phyloP scores from a whole-genome alignment of 768 basidiomycete species.

The Podaxis sp. region DNA sequence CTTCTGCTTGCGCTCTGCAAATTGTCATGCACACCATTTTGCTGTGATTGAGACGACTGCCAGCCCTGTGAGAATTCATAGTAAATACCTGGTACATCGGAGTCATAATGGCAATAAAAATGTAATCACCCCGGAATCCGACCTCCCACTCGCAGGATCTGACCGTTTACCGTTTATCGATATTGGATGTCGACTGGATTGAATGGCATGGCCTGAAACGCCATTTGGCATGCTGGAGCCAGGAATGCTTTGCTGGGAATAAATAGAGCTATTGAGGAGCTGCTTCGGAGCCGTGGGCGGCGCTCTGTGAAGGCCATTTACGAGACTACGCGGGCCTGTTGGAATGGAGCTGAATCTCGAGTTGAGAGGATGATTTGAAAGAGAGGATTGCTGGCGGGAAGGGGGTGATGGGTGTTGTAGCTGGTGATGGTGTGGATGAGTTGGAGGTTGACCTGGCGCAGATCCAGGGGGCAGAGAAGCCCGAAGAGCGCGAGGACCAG shows the following conservation, averaged over 20 bases:
- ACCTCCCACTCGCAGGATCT: conserved; percentile 16
- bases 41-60: conserved; percentile 24
- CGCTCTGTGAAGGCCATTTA: conserved; percentile 30
- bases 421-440: conserved; percentile 27
- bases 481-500: conserved; percentile 66
- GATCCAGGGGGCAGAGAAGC: conserved; percentile 38
- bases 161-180: conserved; percentile 35
- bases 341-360: conserved; percentile 34
- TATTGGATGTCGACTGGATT: conserved; percentile 26
- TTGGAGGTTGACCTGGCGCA: conserved; percentile 15
- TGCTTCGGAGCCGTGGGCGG: conserved; percentile 36
- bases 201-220: conserved; percentile 19
- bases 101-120: conserved; percentile 15
- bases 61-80: conserved; percentile 19
- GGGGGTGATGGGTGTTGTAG: conserved; percentile 21
- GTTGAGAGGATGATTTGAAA: conserved; percentile 16
- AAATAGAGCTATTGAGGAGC: conserved; percentile 34
- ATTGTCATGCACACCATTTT: conserved; percentile 23
- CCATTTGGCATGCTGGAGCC: conserved; percentile 20
- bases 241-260: conserved; percentile 12
- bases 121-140: conserved; percentile 21
- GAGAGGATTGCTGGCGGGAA: conserved; percentile 19
- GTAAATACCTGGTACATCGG: conserved; percentile 17
- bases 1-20: conserved; percentile 15
- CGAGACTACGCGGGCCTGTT: conserved; percentile 61